A percentile compares a stretch with the other conserved stretches of the same genome.
Conservation (phyloP, 148 eudicot species). For the Cornus kousa region DNA sequence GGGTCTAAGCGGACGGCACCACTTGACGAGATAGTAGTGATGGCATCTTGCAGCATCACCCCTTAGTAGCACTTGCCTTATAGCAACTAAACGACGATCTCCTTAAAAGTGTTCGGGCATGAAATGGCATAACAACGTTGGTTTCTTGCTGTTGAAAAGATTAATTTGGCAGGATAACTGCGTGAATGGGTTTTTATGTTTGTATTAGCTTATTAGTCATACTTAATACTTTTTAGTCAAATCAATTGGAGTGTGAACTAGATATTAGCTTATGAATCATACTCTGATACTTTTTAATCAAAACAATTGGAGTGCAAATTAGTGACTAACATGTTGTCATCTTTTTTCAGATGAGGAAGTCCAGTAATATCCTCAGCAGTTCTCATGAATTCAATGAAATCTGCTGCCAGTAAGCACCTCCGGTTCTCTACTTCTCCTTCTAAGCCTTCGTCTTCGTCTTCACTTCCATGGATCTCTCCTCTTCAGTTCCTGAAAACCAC, state of each 20-base stretch:
- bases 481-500: slow-evolving; percentile 32
- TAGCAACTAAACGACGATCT: too few relatives aligned
- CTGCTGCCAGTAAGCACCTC: slow-evolving; percentile 5
- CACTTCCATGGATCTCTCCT: slow-evolving; percentile 56
- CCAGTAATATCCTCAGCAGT: slow-evolving; percentile 4
- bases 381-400: slow-evolving; percentile 19
- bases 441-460: slow-evolving; percentile 28
- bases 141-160: not conserved
- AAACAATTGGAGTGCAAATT: not conserved
- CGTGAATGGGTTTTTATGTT: too few relatives aligned
- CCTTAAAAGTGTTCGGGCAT: too few relatives aligned
- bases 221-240: not conserved
- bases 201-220: not conserved
- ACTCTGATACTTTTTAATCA: not conserved
- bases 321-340: not conserved
- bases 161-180: too few relatives aligned
- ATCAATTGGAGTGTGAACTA: not conserved
- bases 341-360: slow-evolving; percentile 16
- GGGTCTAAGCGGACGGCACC: too few relatives aligned
- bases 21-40: too few relatives aligned
- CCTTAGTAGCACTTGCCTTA: too few relatives aligned
- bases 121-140: too few relatives aligned
- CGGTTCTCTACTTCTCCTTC: slow-evolving; percentile 26
- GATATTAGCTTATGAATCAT: too few relatives aligned
- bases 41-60: too few relatives aligned